Base-by-base conservation (phyloP, 139 green algal genomes). In the Spirogloea muscicola region DNA sequence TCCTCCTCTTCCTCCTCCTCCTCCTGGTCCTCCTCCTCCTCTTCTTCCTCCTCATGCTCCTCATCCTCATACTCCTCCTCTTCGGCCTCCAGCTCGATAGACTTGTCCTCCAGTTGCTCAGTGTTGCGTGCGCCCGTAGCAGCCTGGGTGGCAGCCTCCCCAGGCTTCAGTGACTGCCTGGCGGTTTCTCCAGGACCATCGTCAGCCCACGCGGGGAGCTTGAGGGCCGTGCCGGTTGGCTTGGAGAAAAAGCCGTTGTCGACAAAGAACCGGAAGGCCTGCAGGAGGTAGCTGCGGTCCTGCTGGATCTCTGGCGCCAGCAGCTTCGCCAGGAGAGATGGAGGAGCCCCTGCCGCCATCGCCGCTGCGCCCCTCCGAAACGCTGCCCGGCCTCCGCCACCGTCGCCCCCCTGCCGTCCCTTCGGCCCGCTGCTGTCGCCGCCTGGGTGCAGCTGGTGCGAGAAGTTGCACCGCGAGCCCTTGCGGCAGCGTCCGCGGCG, bases 201-300 rank as follows among this genome's bases (percentile, higher is more conserved):
- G 44, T 52, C 44, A 61, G 37, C 60, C 33, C 63, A 46, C 1
- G 42, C 43, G 41, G 65, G 39, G 48, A 65, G 34, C 67, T 52
- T 38, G 25, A 68, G 42, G 6, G 69, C 55, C 55, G n/a, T 29
- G 38, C 58, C 31, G 29, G 52, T 52, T 21, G 41, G 36, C 38
- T 78, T 49, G 13, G 88, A 51, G 38, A 89, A 85, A 6, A 72
- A 79, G 72, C 87, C 75, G 80, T 89, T 89, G 44, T 63, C 64
- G 10, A 89, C 83, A 27, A 90, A 72, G 68, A 90, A 89, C 29
- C 84, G 74, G 68, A 90, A 82, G 64, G 64, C 68, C 55, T 87
- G 86, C 57, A 90, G 82, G 13, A 90, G 48, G 44, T 82, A 72
- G 52, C 73, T 86, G 61, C 77, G 60, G 41, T 89, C 86, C 3